Conservation (phyloP, 768 basidiomycete genomes). For the Hericium coralloides region DNA sequence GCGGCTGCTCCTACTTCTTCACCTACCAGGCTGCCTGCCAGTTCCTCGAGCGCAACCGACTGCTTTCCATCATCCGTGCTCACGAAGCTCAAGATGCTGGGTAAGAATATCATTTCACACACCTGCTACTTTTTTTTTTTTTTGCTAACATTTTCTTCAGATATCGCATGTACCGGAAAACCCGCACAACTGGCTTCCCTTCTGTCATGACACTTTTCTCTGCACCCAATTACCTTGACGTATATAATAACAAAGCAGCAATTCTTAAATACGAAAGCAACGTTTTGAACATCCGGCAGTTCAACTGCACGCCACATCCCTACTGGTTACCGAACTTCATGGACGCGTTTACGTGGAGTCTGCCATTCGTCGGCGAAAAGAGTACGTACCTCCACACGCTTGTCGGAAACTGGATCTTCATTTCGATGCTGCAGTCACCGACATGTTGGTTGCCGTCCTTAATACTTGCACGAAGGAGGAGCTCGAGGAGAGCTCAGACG, state of each 20-base stretch:
- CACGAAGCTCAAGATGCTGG: slow-evolving; percentile 99
- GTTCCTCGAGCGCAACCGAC: slow-evolving; percentile 94
- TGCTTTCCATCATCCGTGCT: slow-evolving; percentile 93
- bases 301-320: slow-evolving; percentile 91
- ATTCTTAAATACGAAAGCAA: slow-evolving; percentile 99
- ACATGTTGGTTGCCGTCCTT: slow-evolving; percentile 96
- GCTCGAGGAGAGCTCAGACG: slow-evolving; percentile 65
- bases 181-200: slow-evolving; percentile 95
- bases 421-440: slow-evolving; percentile 59
- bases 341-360: slow-evolving; percentile 96
- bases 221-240: slow-evolving; percentile 95
- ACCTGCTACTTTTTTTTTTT: too few species aligned
- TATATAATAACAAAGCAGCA: slow-evolving; percentile 98
- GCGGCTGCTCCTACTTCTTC: slow-evolving; percentile 95
- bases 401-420: background rate
- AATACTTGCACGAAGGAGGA: slow-evolving; percentile 98
- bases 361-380: slow-evolving; percentile 96
- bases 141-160: slow-evolving; percentile 26
- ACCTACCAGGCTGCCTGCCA: slow-evolving; percentile 94
- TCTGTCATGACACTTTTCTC: slow-evolving; percentile 99
- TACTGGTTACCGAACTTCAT: slow-evolving; percentile 98
- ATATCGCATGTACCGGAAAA: slow-evolving; percentile 99
- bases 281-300: slow-evolving; percentile 97
- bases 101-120: slow-evolving; percentile 27
- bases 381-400: slow-evolving; percentile 42